Percentiles rank a stretch among this genome's conserved stretches.
Conservation (phyloP, 2,329 filamentous ascomycete species). For the Claviceps sp. region DNA sequence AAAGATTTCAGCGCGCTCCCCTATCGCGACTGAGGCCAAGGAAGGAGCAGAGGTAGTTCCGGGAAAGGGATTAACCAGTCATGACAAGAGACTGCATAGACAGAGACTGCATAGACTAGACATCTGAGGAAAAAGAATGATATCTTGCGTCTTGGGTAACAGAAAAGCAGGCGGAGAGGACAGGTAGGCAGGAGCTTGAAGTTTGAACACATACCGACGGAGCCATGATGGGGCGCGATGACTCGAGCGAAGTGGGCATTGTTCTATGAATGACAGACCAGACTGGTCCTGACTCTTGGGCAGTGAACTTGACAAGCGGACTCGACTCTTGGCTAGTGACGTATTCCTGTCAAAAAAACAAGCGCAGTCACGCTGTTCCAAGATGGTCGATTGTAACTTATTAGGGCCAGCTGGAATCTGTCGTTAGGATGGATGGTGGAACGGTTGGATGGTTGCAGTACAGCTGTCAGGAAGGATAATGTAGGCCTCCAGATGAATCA, state of each 20-base stretch:
- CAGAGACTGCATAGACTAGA: constrained; percentile 4
- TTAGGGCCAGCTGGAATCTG: neutral
- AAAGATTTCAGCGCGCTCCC: neutral
- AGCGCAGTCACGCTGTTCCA: neutral
- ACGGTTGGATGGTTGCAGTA: neutral
- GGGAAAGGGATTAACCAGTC: constrained; percentile 4
- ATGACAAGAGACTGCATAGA: neutral
- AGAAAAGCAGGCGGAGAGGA: neutral
- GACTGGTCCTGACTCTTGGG: neutral
- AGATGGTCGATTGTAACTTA: neutral
- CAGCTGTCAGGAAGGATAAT: neutral
- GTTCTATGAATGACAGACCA: neutral
- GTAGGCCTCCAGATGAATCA: neutral
- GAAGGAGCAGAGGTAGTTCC: constrained; percentile 1
- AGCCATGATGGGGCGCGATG: constrained; percentile 48
- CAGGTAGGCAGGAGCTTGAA: neutral
- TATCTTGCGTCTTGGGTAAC: neutral
- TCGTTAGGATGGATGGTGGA: neutral
- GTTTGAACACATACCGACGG: constrained; percentile 39
- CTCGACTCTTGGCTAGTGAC: neutral
- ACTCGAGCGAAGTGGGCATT: constrained; percentile 48
- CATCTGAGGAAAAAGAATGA: neutral
- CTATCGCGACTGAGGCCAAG: neutral
- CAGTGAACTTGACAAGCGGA: neutral
- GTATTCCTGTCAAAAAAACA: neutral